These are phyloP conservation scores for Dipteronia sinensis DNA, from an alignment of 345 rosid species.

Conservation along the genomic window DNA sequence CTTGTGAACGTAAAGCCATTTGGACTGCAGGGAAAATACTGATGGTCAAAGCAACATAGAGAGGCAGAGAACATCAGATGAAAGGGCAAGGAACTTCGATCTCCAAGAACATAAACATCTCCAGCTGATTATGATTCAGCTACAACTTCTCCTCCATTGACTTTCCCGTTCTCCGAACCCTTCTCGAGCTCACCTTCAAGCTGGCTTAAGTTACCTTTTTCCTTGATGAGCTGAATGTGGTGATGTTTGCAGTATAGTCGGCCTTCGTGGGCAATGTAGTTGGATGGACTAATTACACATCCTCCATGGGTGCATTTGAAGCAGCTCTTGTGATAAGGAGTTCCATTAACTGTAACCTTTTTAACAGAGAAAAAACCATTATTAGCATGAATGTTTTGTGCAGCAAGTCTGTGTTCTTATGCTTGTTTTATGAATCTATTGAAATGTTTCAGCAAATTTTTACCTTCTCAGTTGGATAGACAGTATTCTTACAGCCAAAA, in stretches of 20 bases:
- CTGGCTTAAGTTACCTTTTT: slow-evolving; percentile 95
- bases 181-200: slow-evolving; percentile 75
- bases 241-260: slow-evolving; percentile 97
- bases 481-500: slow-evolving; percentile 80
- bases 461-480: slow-evolving; percentile 95
- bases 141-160: slow-evolving; percentile 37
- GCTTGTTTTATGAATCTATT: background rate
- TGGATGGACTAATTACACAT: slow-evolving; percentile 88
- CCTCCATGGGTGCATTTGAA: slow-evolving; percentile 99
- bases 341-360: slow-evolving; percentile 96
- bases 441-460: background rate
- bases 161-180: slow-evolving; percentile 28
- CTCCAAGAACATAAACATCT: background rate
- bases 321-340: slow-evolving; percentile 93
- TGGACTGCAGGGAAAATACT: slow-evolving; percentile 27
- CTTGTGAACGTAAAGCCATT: slow-evolving; percentile 20
- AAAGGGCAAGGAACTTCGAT: background rate
- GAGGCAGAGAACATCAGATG: slow-evolving; percentile 8
- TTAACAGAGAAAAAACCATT: slow-evolving; percentile 7
- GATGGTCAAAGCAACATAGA: background rate
- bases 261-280: slow-evolving; percentile 94
- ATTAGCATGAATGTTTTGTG: background rate
- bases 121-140: slow-evolving; percentile 26
- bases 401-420: background rate
- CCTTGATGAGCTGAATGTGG: slow-evolving; percentile 88